Conservation (phyloP, 129 eudicot genomes). For the Lactuca sativa region DNA sequence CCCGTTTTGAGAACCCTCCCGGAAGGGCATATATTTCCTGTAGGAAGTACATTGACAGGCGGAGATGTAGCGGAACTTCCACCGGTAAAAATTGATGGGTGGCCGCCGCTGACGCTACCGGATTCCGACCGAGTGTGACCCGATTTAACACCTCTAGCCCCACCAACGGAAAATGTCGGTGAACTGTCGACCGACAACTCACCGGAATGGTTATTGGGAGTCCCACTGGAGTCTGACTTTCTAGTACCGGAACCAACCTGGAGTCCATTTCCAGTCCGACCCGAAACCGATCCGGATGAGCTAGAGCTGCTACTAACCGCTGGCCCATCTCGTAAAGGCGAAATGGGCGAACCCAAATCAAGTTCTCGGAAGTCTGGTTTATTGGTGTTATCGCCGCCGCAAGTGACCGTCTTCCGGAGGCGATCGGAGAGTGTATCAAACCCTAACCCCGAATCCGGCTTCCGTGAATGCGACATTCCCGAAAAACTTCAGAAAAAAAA, state of each 20-base stretch:
- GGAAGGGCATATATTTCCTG: slow-evolving; percentile 86
- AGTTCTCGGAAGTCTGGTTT: slow-evolving; percentile 86
- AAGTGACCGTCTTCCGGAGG: slow-evolving; percentile 38
- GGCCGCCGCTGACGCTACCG: slow-evolving; percentile 9
- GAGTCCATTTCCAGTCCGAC: slow-evolving; percentile 32
- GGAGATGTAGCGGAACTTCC: slow-evolving; percentile 66
- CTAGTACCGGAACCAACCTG: slow-evolving; percentile 10
- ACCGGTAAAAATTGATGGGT: slow-evolving; percentile 24
- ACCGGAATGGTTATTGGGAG: slow-evolving; percentile 55
- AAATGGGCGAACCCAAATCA: slow-evolving; percentile 82
- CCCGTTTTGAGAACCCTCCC: slow-evolving; percentile 69
- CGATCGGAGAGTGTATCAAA: slow-evolving; percentile 59
- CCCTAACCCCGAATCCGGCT: slow-evolving; percentile 43
- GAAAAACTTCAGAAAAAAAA: slow-evolving; percentile 5
- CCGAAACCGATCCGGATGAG: slow-evolving; percentile 90
- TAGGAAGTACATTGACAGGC: slow-evolving; percentile 58
- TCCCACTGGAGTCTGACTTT: slow-evolving; percentile 37
- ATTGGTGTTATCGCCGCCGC: slow-evolving; percentile 37
- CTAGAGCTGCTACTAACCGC: slow-evolving; percentile 68
- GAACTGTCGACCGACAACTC: slow-evolving; percentile 75
- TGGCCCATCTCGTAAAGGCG: slow-evolving; percentile 53
- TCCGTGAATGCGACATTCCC: slow-evolving; percentile 59
- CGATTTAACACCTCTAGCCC: slow-evolving; percentile 31
- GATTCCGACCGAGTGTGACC: slow-evolving; percentile 62
- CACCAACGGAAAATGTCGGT: slow-evolving; percentile 40